These are phyloP conservation scores for Vitis hybrid DNA, from an alignment of 177 flowering plant species.

Conservation along the genomic window DNA sequence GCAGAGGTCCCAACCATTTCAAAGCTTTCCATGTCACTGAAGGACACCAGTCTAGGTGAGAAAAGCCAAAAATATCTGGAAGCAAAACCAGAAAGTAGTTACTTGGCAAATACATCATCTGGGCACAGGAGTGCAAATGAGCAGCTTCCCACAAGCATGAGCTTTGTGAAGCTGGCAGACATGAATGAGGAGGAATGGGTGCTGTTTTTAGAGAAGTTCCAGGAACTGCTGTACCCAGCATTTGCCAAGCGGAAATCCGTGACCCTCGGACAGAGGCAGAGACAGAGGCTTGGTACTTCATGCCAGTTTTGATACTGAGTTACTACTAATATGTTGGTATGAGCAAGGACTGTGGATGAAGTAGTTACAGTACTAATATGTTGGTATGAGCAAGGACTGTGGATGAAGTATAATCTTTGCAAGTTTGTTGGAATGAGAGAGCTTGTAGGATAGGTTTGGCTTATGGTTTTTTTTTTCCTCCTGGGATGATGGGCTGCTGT, in stretches of 20 bases:
- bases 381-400: slow-evolving; percentile 6
- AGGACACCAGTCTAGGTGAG: slow-evolving; percentile 39
- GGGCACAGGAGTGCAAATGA: slow-evolving; percentile 71
- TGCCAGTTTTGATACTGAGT: slow-evolving; percentile 63
- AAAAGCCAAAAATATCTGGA: slow-evolving; percentile 29
- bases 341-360: slow-evolving; percentile 10
- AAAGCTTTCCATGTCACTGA: slow-evolving; percentile 51
- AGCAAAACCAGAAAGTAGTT: slow-evolving; percentile 32
- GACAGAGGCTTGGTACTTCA: slow-evolving; percentile 77
- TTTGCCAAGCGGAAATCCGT: slow-evolving; percentile 43
- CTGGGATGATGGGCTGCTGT: slow-evolving; percentile 5
- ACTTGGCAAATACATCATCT: slow-evolving; percentile 36
- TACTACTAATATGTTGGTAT: background rate
- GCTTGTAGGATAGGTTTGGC: slow-evolving; percentile 17
- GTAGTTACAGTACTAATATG: background rate
- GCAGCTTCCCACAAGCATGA: slow-evolving; percentile 58
- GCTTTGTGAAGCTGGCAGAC: slow-evolving; percentile 62
- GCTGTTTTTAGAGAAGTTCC: slow-evolving; percentile 54
- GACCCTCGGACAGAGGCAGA: slow-evolving; percentile 55
- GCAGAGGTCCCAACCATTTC: slow-evolving; percentile 25
- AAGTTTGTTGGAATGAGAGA: slow-evolving; percentile 26
- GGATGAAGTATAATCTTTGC: slow-evolving; percentile 13
- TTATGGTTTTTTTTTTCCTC: background rate
- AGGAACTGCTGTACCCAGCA: slow-evolving; percentile 53
- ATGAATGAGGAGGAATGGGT: slow-evolving; percentile 64